Base-by-base conservation (phyloP, 495 filamentous ascomycete species). In the Darksidea phi region DNA sequence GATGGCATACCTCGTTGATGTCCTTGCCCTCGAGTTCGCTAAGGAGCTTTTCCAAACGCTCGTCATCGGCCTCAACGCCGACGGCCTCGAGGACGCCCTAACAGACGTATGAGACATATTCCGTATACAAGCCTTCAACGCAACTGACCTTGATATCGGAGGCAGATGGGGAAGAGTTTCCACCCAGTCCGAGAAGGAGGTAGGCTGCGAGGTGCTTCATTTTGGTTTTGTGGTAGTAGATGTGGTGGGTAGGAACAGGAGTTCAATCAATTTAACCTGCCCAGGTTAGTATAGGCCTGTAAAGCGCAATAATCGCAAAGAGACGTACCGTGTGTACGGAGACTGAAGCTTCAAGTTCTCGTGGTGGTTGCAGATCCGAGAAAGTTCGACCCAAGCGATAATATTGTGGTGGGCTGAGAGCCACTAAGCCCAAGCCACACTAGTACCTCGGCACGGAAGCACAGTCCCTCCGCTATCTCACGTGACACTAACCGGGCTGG, bases 171-270 rank as follows among this genome's bases (percentile, higher is more conserved):
- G 84, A 85, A 80, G 83, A 80, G 83, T 97, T 98, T 80, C 94
- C 94, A 73, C 84, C 94, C 68, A 97, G 85, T 81, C 80, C 80
- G 78, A 97, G 87, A 75, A 98, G 94, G 71, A 98, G 90, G 86
- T 96, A 98, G 74, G 94, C 92, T 75, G 94, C 95, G 80, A 98
- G 88, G 81, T 97, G 87, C 92, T 97, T 98, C 94, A 98, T 98
- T 90, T 86, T 93, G 80, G 51, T 25, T n/a, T 23, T 56, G 34
- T 37, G 48, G 78, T 62, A 54, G 70, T 49, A 73, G 61, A 72
- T 36, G n/a, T 63, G 11, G 54, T 48, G 23, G 37, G 47, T 34
- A 24, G 20, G 88, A 91, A 91, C 88, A 84, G 73, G 88, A 92
- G 88, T 86, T 79, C 89, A 92, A 92, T 92, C 88, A 82, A 85